Evolutionary conservation across 345 rosid genomes (phyloP), one percentile per base, ranked within the genome.

Genomic region (rapeseed (Brassica napus)): DNA sequence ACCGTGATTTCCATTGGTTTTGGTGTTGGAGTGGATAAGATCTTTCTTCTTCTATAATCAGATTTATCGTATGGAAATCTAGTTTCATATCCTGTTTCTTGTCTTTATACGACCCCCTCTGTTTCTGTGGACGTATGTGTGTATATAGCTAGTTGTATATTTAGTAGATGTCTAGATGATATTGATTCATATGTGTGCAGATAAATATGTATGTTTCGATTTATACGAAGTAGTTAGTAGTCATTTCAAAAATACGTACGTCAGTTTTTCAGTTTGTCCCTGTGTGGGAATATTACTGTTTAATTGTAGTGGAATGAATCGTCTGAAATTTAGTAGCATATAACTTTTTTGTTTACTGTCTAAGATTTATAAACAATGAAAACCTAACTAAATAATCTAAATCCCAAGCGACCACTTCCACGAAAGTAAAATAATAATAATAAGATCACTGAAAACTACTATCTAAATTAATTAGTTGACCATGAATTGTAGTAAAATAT

Each of bases 11-110:
- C 49, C 75, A 60, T 68, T 68, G 49, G 79, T 60, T 60, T 79
- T 73, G 32, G 78, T 79, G 67, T 68, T 68, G 30, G 30, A 62
- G 21, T 54, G 79, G 83, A 80, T 80, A 80, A 75, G 67, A 74
- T 74, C 0, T 68, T 14, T 59, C n/a, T 58, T 68, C 11, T 5
- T 21, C 2, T 37, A 57, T 18, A 58, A 23, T 32, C 57, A 28
- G 14, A 24, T 68, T 44, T 62, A 35, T 79, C 16, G 11, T 31
- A 49, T 59, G 65, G 16, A 72, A 54, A 79, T 79, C 68, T 72
- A 71, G 23, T 24, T 26, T 54, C 64, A 24, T 59, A 79, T 79
- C 16, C 3, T 34, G 18, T 44, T 49, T 67, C 39, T 79, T 79
- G 78, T 79, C 82, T 67, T 59, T 58, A 72, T 72, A 72, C 77